Evolutionary conservation across 805 yeast genomes (phyloP), one percentile per base, ranked within the genome.

Genomic region (Candida odintsovae): DNA sequence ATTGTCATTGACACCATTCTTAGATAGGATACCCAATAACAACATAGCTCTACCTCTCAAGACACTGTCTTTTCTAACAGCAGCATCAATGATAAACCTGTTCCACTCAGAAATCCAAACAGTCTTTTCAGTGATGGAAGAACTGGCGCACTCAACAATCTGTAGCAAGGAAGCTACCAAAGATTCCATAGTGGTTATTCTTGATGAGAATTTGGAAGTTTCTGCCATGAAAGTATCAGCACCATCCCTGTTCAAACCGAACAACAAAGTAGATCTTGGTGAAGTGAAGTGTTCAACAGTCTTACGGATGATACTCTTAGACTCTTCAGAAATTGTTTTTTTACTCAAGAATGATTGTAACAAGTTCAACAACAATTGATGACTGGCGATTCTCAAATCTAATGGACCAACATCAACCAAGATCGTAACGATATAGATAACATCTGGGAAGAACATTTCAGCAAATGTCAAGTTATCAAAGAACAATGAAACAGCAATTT

Each of bases 31-130:
- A 36, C 96, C 94, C 16, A 86, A 71, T 6, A 86, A 75, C 51
- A 86, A 67, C 50, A 83, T 67, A 0, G 90, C 86, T 45, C 92
- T 71, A 6, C 79, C 77, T 54, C 85, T 86, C 42, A 86, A 70
- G 33, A 82, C 75, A 0, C 87, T 77, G 22, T 72, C 71, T 4
- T 70, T 64, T 40, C 69, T 67, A 56, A 82, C 80, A 0, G 86
- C 81, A 18, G 86, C 75, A 51, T 79, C 82, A 49, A 82, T 69
- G 5, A 83, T 76, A 53, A 77, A 75, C 33, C 83, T 72, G 49
- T 77, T 75, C 85, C 89, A 86, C 49, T 82, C 74, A 6, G 80
- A 67, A 51, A 78, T 71, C 83, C 89, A 84, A 28, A 74, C 68
- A 9, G 72, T 67, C 38, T 73, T 69, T 41, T 75, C 77, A 7